These are phyloP conservation scores for Thermochaetoides thermophila DNA, from an alignment of 495 filamentous ascomycete genomes.

Conservation along the genomic window DNA sequence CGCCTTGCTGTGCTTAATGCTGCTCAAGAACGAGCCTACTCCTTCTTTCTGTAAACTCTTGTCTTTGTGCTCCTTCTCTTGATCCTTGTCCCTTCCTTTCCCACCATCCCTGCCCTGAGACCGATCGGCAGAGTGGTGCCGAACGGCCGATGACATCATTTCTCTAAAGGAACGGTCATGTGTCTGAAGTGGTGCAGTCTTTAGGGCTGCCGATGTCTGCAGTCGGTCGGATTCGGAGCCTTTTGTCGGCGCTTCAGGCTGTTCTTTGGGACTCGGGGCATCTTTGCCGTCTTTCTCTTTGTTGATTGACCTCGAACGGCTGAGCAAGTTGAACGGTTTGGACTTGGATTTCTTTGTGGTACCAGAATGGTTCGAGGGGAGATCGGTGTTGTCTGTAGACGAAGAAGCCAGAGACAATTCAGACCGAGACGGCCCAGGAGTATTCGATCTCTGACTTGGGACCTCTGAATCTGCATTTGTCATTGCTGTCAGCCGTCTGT, in stretches of 20 bases:
- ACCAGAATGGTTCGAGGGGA: slow-evolving; percentile 4
- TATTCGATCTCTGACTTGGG: slow-evolving; percentile 23
- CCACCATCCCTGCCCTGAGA: slow-evolving; percentile 23
- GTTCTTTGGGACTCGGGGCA: slow-evolving; percentile 25
- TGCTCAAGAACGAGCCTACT: slow-evolving; percentile 53
- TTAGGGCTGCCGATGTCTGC: slow-evolving; percentile 14
- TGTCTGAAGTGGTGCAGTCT: slow-evolving; percentile 43
- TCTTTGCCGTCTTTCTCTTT: slow-evolving; percentile 35
- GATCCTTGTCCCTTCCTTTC: slow-evolving; percentile 19
- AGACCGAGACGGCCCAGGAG: slow-evolving; percentile 25
- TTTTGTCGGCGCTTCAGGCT: slow-evolving; percentile 23
- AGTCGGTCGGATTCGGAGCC: slow-evolving; percentile 26
- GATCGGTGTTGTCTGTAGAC: slow-evolving; percentile 21
- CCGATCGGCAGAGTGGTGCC: slow-evolving; percentile 53
- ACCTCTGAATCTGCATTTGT: no score
- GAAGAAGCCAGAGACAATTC: slow-evolving; percentile 29
- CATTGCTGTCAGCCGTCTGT: no score
- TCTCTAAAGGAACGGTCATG: slow-evolving; percentile 49
- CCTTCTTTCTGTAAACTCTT: no score
- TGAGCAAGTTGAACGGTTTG: slow-evolving; percentile 44
- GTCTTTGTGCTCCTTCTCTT: no score
- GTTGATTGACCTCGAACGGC: slow-evolving; percentile 55
- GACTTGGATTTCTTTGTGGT: slow-evolving; percentile 32
- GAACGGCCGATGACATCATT: slow-evolving; percentile 44
- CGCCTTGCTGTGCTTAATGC: slow-evolving; percentile 59